Evolutionary conservation across 306 rosid species (phyloP), one percentile per base, ranked within the genome.

Genomic region (Dicorynia guianensis): DNA sequence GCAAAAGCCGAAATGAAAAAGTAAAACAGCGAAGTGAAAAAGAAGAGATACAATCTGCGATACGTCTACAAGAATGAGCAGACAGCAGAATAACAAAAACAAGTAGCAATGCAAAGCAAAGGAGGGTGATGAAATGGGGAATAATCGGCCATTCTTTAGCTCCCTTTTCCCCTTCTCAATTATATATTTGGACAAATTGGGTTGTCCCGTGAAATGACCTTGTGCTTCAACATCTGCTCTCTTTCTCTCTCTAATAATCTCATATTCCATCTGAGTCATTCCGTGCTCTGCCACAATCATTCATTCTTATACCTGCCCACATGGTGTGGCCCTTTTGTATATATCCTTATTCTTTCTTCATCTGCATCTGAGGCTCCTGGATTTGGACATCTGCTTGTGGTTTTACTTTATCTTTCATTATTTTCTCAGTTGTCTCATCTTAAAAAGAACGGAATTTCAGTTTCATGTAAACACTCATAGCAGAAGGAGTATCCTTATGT

Each of bases 171-270:
- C 8, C 33, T 53, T 18, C 11, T 17, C 58, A 53, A 53, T 53
- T 53, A 18, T 8, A 18, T 67, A 67, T 38, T 54, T 70, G 40
- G 75, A 70, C 25, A 71, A 55, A 71, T 71, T 25, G 65, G 64
- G 65, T 13, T 71, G 76, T 71, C 76, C 76, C 76, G 39, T 71
- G 66, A 71, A 71, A 55, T 71, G 65, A 55, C 76, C 52, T 67
- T 20, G 14, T 40, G 42, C 42, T 56, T 42, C 43, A 13, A 20
- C 63, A 30, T 36, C 17, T 44, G 12, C 38, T 5, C n/a, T 47
- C 33, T 20, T 11, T 49, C 8, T 67, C 19, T 49, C 20, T 25
- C 6, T 13, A 13, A 44, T 10, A 30, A 4, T 8, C 14, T 9
- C 4, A 46, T 18, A 10, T 35, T 49, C 39, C 43, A 8, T 62